Evolutionary conservation across 179 eudicot species (phyloP), one percentile per base, ranked within the genome.

Genomic region (Kewa caespitosa): DNA sequence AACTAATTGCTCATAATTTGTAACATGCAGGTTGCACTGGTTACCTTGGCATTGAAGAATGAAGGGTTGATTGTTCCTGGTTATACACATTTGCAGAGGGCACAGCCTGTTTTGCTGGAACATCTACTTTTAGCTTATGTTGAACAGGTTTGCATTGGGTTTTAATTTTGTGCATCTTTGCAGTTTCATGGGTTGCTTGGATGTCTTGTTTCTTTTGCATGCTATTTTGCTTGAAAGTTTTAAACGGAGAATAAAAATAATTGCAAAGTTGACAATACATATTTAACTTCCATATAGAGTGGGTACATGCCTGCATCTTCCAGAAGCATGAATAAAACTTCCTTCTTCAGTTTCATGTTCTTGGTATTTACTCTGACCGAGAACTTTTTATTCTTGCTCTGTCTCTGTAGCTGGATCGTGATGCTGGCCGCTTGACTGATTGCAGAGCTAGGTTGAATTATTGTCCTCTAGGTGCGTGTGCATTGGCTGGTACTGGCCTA

Each of bases 381-480:
- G 30, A 48, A 27, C 33, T 57, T 43, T 36, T 39, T 62, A 33
- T 33, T 15, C 52, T 23, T 28, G 64, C 1, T 59, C 36, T 74
- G 63, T 39, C 14, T 39, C 54, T 82, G 81, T 76, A 96, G 98
- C 96, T 96, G 84, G 98, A 91, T 70, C 96, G 98, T 78, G 99
- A 96, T 89, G 92, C 92, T 74, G 87, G 93, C 38, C 99, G 99
- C 66, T 78, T 96, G 73, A 72, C 62, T 69, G 97, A 91, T 81
- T 96, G 99, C 77, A 89, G 90, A 84, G 88, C 73, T 62, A 86
- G 99, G 81, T 69, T 96, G 86, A 96, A 96, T 82, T 93, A 87
- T 83, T 88, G 93, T 77, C 99, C 99, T 32, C 79, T 96, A 67
- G 99, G 99, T 83, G 98, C 99, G 37, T 96, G 99, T 85, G 99